A percentile compares a stretch with the other conserved stretches of the same genome.
phyloP scores from a whole-genome alignment of 148 eudicot species.

The Camellia lanceoleosa region DNA sequence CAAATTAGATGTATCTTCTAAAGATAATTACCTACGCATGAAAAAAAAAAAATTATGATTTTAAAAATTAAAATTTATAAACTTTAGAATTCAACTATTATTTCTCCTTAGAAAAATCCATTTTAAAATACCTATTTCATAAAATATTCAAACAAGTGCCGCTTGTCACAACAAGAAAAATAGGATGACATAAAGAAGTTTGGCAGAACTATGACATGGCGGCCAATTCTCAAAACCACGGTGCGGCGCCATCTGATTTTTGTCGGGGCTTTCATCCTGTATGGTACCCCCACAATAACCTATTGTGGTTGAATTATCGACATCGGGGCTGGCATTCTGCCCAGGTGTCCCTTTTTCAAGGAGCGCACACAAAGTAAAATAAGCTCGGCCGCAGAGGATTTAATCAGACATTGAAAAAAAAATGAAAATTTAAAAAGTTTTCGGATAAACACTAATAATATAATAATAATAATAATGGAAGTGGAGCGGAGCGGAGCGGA shows the following conservation, averaged over 20 bases:
- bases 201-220: not conserved
- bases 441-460: not conserved
- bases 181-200: not conserved
- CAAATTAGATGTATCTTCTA: too few species aligned
- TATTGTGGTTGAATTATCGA: too few species aligned
- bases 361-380: not conserved
- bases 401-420: too few species aligned
- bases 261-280: not conserved
- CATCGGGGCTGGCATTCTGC: not conserved
- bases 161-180: slow-evolving; percentile 7
- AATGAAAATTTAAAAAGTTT: not conserved
- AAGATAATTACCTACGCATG: too few species aligned
- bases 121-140: too few species aligned
- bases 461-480: not conserved
- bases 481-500: not conserved
- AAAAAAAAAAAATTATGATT: too few species aligned
- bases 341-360: not conserved
- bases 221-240: not conserved
- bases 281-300: not conserved
- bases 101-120: too few species aligned
- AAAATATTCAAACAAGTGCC: not conserved
- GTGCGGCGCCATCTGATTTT: slow-evolving; percentile 8
- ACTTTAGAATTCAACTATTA: too few species aligned
- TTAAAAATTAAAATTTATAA: too few species aligned
- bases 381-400: not conserved